Conservation (phyloP, 768 basidiomycete species). For the Panus rudis region DNA sequence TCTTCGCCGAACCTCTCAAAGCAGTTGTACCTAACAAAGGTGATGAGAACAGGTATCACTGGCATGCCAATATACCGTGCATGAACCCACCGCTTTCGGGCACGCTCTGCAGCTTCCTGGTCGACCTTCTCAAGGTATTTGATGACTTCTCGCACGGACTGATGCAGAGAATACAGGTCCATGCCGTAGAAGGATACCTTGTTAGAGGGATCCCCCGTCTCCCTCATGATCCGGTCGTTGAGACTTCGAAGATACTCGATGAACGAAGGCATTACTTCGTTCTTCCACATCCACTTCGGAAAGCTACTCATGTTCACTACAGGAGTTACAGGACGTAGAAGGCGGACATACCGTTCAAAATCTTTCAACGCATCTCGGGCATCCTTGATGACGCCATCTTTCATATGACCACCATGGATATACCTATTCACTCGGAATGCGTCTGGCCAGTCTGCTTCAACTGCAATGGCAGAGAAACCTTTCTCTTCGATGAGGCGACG, state of each 20-base stretch:
- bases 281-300: constrained; percentile 28
- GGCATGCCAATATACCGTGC: neutral
- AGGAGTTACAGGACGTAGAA: neutral
- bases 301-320: constrained; percentile 11
- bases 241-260: constrained; percentile 17
- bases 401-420: constrained; percentile 13
- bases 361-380: constrained; percentile 12
- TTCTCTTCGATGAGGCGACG: constrained; percentile 23
- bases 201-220: constrained; percentile 9
- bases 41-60: neutral
- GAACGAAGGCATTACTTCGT: constrained; percentile 21
- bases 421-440: constrained; percentile 23
- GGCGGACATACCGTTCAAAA: constrained; percentile 13
- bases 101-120: constrained; percentile 18
- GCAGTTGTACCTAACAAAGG: constrained; percentile 16
- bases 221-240: constrained; percentile 13
- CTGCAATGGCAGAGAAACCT: constrained; percentile 22
- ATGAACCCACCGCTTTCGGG: constrained; percentile 18
- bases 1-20: constrained; percentile 22
- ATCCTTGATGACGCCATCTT: constrained; percentile 8
- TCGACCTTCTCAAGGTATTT: constrained; percentile 21
- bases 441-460: constrained; percentile 29
- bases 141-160: constrained; percentile 19
- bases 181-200: constrained; percentile 23
- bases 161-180: constrained; percentile 23